phyloP scores from a whole-genome alignment of 1,139 yeast genomes.

The Suhomyces bokatorum region DNA sequence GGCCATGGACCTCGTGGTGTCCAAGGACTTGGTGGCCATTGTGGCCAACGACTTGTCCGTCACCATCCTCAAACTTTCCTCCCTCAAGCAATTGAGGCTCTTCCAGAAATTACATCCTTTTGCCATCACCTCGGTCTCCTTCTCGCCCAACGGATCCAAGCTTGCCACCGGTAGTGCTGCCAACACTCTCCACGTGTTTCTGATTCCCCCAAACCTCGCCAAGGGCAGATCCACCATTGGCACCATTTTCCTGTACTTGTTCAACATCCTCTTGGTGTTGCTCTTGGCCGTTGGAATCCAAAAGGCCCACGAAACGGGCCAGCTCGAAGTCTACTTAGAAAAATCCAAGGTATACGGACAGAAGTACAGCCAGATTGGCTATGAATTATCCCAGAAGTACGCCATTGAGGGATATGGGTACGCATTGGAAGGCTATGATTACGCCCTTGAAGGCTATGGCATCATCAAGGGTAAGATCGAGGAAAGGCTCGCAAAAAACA shows the following conservation, averaged over 20 bases:
- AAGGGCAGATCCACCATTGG: constrained; percentile 47
- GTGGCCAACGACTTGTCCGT: constrained; percentile 80
- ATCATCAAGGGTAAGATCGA: constrained; percentile 43
- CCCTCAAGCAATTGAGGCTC: constrained; percentile 50
- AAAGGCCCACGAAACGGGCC: constrained; percentile 38
- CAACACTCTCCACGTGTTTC: constrained; percentile 64
- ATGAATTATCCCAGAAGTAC: constrained; percentile 31
- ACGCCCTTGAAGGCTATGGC: constrained; percentile 16
- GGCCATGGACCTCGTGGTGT: constrained; percentile 55
- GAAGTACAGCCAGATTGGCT: constrained; percentile 23
- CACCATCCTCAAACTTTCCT: constrained; percentile 51
- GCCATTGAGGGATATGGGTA: constrained; percentile 15
- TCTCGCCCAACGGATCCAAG: constrained; percentile 67
- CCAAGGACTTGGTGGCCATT: constrained; percentile 57
- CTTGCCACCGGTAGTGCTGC: constrained; percentile 84
- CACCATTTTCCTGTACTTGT: constrained; percentile 38
- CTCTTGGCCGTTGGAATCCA: constrained; percentile 50
- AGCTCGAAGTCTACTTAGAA: constrained; percentile 26
- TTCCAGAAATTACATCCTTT: constrained; percentile 69
- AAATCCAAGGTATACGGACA: constrained; percentile 19
- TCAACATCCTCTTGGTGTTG: constrained; percentile 47
- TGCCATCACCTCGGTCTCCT: constrained; percentile 74
- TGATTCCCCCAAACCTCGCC: constrained; percentile 55
- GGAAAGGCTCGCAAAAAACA: constrained; percentile 21
- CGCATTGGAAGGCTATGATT: neutral